Evolutionary conservation across 495 filamentous ascomycete genomes (phyloP).

Genomic region (Pseudevernia furfuracea): DNA sequence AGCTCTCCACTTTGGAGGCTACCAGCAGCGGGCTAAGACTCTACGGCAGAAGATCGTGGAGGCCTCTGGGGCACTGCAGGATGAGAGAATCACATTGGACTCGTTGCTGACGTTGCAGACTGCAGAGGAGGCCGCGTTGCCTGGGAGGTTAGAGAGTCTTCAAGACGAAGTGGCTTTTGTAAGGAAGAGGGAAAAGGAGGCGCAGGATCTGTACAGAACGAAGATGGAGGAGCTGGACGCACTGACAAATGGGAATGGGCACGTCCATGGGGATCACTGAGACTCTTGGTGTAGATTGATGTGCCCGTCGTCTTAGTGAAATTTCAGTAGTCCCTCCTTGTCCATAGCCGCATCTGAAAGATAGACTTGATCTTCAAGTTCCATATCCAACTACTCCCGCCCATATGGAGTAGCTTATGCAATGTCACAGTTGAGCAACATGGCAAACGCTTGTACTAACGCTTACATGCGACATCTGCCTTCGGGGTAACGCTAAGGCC

Average conservation of each 20-base stretch:
- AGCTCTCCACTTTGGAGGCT: constrained; percentile 77
- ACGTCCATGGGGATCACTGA: constrained; percentile 19
- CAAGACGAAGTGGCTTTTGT: constrained; percentile 79
- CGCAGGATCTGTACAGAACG: constrained; percentile 74
- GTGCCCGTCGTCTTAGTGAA: background rate
- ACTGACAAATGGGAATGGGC: constrained; percentile 33
- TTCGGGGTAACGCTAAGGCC: no score
- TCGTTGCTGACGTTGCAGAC: constrained; percentile 69
- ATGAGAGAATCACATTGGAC: constrained; percentile 62
- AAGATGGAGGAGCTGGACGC: constrained; percentile 70
- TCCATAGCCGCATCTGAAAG: background rate
- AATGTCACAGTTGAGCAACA: no score
- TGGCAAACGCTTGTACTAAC: no score
- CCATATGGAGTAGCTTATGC: no score
- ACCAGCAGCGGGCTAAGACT: constrained; percentile 75
- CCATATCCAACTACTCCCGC: background rate
- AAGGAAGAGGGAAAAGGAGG: constrained; percentile 75
- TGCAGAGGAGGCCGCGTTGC: constrained; percentile 68
- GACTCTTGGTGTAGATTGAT: background rate
- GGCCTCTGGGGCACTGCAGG: constrained; percentile 66
- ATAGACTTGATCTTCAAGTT: background rate
- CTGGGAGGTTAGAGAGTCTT: constrained; percentile 62
- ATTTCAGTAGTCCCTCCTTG: background rate
- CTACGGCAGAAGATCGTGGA: constrained; percentile 75
- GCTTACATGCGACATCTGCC: no score